These are phyloP conservation scores for Saccharomyces jurei DNA, from an alignment of 805 yeast species.

Conservation along the genomic window DNA sequence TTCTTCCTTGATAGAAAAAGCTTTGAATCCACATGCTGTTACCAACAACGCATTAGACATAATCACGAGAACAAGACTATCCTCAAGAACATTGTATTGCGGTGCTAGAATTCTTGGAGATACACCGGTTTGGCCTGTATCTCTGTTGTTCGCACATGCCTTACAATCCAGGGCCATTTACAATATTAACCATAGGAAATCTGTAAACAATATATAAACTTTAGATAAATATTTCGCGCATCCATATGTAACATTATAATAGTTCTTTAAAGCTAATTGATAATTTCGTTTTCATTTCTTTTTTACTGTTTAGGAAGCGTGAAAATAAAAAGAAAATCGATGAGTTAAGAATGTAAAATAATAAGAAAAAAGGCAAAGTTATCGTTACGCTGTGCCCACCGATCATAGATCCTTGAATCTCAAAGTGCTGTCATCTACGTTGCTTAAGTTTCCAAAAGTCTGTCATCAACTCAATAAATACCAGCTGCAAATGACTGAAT, in stretches of 20 bases:
- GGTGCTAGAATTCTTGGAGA: slow-evolving; percentile 72
- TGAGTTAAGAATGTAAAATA: not conserved
- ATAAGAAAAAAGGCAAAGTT: not conserved
- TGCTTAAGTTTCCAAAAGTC: not conserved
- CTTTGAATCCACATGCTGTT: slow-evolving; percentile 38
- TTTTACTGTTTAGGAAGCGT: not conserved
- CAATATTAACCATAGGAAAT: not conserved
- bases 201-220: not conserved
- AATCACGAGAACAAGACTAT: slow-evolving; percentile 41
- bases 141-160: slow-evolving; percentile 70
- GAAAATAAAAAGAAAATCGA: not conserved
- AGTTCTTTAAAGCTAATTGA: not conserved
- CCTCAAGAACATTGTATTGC: slow-evolving; percentile 49
- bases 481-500: not conserved
- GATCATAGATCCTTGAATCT: not conserved
- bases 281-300: not conserved
- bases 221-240: not conserved
- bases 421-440: not conserved
- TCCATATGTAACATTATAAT: not conserved
- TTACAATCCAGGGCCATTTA: slow-evolving; percentile 55
- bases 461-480: not conserved
- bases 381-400: not conserved
- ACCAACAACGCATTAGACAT: slow-evolving; percentile 38
- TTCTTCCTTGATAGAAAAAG: slow-evolving; percentile 42
- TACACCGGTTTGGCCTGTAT: slow-evolving; percentile 81